Base-by-base conservation (phyloP, 2,329 filamentous ascomycete species). In the Cercospora sp. region DNA sequence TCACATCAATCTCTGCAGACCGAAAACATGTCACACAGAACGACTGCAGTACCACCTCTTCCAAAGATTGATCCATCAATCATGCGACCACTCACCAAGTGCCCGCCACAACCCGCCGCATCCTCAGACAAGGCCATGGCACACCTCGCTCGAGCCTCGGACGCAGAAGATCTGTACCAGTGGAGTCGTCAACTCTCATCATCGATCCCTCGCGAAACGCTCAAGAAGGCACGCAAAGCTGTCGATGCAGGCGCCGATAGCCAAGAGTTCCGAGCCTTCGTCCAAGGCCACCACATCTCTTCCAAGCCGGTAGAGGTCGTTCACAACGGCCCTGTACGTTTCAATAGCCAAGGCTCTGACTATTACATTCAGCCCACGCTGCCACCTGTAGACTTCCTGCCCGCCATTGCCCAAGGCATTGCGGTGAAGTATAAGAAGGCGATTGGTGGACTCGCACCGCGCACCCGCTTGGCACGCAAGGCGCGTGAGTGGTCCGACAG, bases 241-340 rank as follows among this genome's bases (percentile, higher is more conserved):
- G 18, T 51, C 18, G 45, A 20, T 10, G 45, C 45, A 51, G 45
- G 45, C 20, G 45, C 9, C 42, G 18, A 23, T 12, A 48, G 18
- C 18, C 0, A 13, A 23, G 18, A 23, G 45, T 23, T 51, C 0
- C 42, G 36, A 3, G 3, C 8, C 16, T 42, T 42, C 36, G 36
- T 42, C 36, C 36, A 9, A n/a, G 3, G 2, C 3, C 36, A 42
- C 1, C 36, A 42, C 36, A 42, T 42, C 16, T 8, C 16, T 42
- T n/a, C 16, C 36, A 42, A 16, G 36, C 36, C 16, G 36, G 36
- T 3, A n/a, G 36, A 42, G 8, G 2, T 40, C 2, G 16, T 3
- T 42, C 36, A n/a, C 6, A 2, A 3, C 16, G 9, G 6, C 16
- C 3, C 2, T n/a, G 6, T 3, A 1, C 1, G 16, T 1, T 3